Evolutionary conservation across 257 asterid species (phyloP).

Genomic region (Verbascum thapsus): DNA sequence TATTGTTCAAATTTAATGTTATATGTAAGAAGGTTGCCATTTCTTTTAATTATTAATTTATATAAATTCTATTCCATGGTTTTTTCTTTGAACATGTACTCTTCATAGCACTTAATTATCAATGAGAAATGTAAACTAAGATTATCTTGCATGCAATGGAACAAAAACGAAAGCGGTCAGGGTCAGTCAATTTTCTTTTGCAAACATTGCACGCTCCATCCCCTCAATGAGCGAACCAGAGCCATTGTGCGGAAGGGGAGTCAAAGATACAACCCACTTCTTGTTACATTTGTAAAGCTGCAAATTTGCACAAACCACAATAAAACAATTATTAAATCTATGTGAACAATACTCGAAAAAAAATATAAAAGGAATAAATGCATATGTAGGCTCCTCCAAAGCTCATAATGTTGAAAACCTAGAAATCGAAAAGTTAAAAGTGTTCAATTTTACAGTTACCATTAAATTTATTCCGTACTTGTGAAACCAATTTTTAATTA

Average conservation of each 20-base stretch:
- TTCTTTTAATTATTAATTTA: too few relatives aligned
- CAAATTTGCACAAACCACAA: neutral
- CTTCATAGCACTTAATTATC: neutral
- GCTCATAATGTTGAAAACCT: neutral
- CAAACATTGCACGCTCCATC: conserved; percentile 45
- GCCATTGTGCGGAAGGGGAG: conserved; percentile 48
- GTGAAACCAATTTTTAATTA: too few relatives aligned
- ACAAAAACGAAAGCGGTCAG: conserved; percentile 36
- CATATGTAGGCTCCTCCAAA: neutral
- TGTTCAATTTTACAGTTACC: too few relatives aligned
- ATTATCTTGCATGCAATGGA: conserved; percentile 53
- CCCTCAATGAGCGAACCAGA: conserved; percentile 44
- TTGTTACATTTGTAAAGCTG: conserved; percentile 48
- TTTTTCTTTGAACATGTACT: neutral
- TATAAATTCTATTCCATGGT: neutral
- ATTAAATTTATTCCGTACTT: too few relatives aligned
- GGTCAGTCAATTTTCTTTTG: conserved; percentile 41
- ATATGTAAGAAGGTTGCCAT: too few relatives aligned
- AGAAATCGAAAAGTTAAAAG: neutral
- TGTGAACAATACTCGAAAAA: neutral
- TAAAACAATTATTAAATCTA: neutral
- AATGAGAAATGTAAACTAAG: neutral
- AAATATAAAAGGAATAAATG: neutral
- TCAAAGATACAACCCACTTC: conserved; percentile 45
- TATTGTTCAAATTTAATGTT: too few relatives aligned